Conservation (phyloP, 129 eudicot species). For the carrot (Daucus carota) region DNA sequence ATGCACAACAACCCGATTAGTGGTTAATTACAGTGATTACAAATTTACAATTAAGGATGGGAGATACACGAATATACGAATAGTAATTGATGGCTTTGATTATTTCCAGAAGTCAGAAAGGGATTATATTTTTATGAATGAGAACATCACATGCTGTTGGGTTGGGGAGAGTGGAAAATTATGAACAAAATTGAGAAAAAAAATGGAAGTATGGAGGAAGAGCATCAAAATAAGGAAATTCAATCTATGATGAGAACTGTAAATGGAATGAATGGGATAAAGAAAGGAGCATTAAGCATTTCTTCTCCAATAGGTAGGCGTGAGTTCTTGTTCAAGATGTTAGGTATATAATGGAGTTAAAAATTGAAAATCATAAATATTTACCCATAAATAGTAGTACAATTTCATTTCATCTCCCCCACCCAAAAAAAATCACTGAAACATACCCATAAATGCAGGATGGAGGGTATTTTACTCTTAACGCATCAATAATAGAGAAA, state of each 20-base stretch:
- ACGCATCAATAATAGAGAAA: background rate
- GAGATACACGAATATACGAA: too few species aligned
- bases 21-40: too few species aligned
- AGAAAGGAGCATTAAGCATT: background rate
- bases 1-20: too few species aligned
- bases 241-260: background rate
- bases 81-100: too few species aligned
- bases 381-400: background rate
- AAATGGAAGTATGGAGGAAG: background rate
- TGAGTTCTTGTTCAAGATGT: background rate
- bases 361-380: background rate
- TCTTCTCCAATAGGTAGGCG: background rate
- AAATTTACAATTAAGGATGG: too few species aligned
- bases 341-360: background rate
- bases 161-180: background rate
- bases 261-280: background rate
- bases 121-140: too few species aligned
- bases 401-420: background rate
- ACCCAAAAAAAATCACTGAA: background rate
- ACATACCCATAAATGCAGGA: background rate
- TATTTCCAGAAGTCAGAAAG: too few species aligned
- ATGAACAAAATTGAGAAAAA: background rate
- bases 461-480: background rate
- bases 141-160: background rate
- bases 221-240: too few species aligned